These are phyloP conservation scores for Rhodotorula sp. DNA, from an alignment of 1,284 basidiomycete species.

Conservation along the genomic window DNA sequence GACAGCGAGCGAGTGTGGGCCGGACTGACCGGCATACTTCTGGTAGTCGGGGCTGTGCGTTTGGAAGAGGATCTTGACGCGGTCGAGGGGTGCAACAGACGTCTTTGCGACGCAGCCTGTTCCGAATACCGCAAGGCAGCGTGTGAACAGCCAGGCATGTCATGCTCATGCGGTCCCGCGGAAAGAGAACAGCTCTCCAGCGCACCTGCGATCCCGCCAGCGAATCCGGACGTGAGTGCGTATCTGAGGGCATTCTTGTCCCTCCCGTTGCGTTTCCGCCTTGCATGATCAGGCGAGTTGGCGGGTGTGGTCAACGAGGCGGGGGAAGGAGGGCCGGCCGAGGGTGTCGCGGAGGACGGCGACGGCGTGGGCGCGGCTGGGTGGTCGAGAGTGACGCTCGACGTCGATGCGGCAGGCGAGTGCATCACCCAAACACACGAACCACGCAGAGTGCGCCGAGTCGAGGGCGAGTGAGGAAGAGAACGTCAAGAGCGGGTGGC, in stretches of 20 bases:
- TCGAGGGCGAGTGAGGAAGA: no score
- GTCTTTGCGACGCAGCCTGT: constrained; percentile 63
- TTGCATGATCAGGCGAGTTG: background rate
- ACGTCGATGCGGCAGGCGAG: constrained; percentile 3
- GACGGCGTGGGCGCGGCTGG: background rate
- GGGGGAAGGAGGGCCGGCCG: background rate
- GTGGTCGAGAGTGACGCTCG: constrained; percentile 5
- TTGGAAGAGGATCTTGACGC: constrained; percentile 99
- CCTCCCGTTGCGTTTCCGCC: background rate
- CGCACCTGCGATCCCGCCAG: constrained; percentile 44
- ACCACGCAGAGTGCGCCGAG: no score
- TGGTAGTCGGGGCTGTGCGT: constrained; percentile 92
- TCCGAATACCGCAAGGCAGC: no score
- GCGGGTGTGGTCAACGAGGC: background rate
- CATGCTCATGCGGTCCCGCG: no score
- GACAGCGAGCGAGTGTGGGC: background rate
- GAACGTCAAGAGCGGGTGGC: no score
- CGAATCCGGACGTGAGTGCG: constrained; percentile 40
- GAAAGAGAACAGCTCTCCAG: background rate
- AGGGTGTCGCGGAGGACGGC: background rate
- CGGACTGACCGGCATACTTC: constrained; percentile 75
- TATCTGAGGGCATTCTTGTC: constrained; percentile 28
- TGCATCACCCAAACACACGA: background rate
- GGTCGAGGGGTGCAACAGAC: constrained; percentile 91
- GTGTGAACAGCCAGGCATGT: background rate